These are phyloP conservation scores for Drechslerella dactyloides DNA, from an alignment of 2,329 filamentous ascomycete species.

Conservation along the genomic window DNA sequence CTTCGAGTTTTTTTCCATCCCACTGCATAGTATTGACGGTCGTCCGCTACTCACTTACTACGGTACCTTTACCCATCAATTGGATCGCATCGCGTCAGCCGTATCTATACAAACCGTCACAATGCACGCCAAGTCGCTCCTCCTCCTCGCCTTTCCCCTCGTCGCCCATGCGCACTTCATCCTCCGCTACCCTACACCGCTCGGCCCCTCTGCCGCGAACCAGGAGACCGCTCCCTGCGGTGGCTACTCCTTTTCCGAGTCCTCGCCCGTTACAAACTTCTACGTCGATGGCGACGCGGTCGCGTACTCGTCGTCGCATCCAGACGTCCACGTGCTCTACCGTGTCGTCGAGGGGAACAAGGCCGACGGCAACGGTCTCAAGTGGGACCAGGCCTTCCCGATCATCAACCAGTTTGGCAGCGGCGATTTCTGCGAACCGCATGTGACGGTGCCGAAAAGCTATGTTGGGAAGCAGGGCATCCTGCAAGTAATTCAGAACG, in stretches of 20 bases:
- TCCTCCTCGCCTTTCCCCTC: conserved; percentile 23
- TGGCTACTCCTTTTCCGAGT: conserved; percentile 61
- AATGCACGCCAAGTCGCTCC: conserved; percentile 25
- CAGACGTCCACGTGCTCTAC: conserved; percentile 63
- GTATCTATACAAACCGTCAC: conserved; percentile 4
- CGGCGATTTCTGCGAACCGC: conserved; percentile 64
- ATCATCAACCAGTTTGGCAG: conserved; percentile 65
- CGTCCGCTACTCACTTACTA: too few species aligned
- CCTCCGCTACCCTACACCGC: conserved; percentile 61
- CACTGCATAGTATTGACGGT: too few species aligned
- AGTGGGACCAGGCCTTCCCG: conserved; percentile 66
- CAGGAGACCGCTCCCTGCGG: conserved; percentile 65
- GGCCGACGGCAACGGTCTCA: conserved; percentile 57
- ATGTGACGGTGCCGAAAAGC: conserved; percentile 62
- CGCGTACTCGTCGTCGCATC: conserved; percentile 62
- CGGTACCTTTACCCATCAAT: too few species aligned
- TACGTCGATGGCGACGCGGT: conserved; percentile 64
- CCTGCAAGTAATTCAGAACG: conserved; percentile 63
- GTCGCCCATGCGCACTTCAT: conserved; percentile 64
- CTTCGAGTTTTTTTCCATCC: too few species aligned
- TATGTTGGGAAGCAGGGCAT: conserved; percentile 66
- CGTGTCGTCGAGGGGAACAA: conserved; percentile 65
- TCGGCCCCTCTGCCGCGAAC: conserved; percentile 63
- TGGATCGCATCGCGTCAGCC: background rate
- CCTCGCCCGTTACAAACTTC: conserved; percentile 56